These are phyloP conservation scores for Boletus rex-veris DNA, from an alignment of 768 basidiomycete genomes.

Conservation along the genomic window DNA sequence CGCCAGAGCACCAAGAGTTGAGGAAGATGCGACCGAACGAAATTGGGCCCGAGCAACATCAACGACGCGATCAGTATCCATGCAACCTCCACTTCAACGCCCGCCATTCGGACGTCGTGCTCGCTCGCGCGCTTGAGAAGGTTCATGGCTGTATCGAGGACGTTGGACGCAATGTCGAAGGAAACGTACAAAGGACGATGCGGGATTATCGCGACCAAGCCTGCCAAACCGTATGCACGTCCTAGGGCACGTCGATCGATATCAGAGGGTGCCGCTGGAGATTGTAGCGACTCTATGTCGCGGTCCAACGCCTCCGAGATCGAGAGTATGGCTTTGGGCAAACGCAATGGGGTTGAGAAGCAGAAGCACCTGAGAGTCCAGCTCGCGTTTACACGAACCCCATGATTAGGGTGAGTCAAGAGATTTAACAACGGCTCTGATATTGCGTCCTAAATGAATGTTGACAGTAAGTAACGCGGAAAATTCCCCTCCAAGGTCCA, in stretches of 20 bases:
- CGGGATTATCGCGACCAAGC: constrained; percentile 81
- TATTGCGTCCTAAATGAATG: constrained; percentile 63
- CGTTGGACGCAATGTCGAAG: constrained; percentile 87
- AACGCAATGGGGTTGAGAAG: constrained; percentile 78
- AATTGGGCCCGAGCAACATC: constrained; percentile 90
- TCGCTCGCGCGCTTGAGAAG: constrained; percentile 89
- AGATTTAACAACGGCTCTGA: constrained; percentile 82
- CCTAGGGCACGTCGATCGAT: constrained; percentile 72
- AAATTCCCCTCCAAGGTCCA: background rate
- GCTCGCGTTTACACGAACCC: constrained; percentile 80
- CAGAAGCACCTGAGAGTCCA: constrained; percentile 92
- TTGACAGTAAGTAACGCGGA: background rate
- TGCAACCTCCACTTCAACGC: constrained; percentile 85
- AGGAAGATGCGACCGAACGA: constrained; percentile 89
- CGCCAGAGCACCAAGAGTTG: constrained; percentile 96
- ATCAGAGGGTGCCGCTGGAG: constrained; percentile 70
- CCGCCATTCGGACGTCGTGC: constrained; percentile 80
- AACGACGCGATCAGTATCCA: constrained; percentile 91
- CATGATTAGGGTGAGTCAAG: constrained; percentile 82
- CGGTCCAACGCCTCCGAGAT: constrained; percentile 81
- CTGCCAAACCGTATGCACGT: constrained; percentile 86
- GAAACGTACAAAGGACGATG: constrained; percentile 90
- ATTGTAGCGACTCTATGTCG: constrained; percentile 70
- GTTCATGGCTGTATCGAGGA: constrained; percentile 86
- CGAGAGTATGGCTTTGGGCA: constrained; percentile 73